Base-by-base conservation (phyloP, 805 yeast genomes). In the Teunomyces cretensis region DNA sequence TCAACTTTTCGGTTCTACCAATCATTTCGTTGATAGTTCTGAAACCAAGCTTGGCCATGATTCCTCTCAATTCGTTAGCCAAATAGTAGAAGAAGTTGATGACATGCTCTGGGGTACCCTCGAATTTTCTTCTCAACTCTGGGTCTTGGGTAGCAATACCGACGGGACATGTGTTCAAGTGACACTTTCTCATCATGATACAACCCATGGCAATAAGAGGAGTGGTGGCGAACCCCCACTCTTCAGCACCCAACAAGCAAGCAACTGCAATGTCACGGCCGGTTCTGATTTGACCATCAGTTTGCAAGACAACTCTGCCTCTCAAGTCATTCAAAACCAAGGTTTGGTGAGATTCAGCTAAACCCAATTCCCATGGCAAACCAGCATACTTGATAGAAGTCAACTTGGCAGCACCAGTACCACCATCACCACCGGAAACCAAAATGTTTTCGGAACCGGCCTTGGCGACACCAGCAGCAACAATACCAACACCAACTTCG, bases 111-210 rank as follows among this genome's bases (percentile, higher is more conserved):
- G 99, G 99, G 41, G 97, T 91, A 62, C 99, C 99, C 60, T 80
- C 77, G 72, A 92, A 92, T 70, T 92, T 94, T 70, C 81, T 81
- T 71, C 99, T 82, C 55, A 92, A 78, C 54, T 83, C 88, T 14
- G 97, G 97, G 67, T 92, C 98, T 70, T 94, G 99, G 26, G 99
- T 92, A 38, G 99, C 99, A 73, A 92, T 88, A 72, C 99, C 99
- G 41, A 92, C 99, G 24, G 99, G 97, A 70, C 99, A 92, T 32
- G 96, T 81, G 72, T 88, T 88, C 48, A 88, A 74, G 67, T 92
- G 98, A 64, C 97, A 88, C 75, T 86, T 88, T 71, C 96, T 81
- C 87, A 91, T 86, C 88, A 90, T 84, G 64, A 92, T 86, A 76
- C 99, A 92, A 50, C 98, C 98, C 91, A 92, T 81, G 28, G 97